phyloP scores from a whole-genome alignment of 1,284 basidiomycete species.

The Marasmius sp. region DNA sequence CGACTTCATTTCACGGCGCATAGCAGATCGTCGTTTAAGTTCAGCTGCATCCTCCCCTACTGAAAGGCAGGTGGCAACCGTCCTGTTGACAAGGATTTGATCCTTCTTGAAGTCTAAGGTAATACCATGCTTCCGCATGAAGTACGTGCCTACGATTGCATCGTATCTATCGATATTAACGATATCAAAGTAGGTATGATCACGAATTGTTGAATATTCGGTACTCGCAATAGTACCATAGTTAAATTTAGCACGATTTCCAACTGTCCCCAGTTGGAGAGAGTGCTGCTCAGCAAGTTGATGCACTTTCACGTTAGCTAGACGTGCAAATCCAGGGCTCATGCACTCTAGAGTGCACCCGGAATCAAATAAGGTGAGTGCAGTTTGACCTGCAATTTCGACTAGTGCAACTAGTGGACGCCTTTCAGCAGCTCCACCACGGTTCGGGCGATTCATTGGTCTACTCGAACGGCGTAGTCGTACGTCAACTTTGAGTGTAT shows the following conservation, averaged over 20 bases:
- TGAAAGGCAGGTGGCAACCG: conserved; percentile 8
- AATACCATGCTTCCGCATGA: conserved; percentile 22
- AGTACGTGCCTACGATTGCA: conserved; percentile 28
- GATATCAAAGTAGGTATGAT: conserved; percentile 25
- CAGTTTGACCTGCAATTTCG: conserved; percentile 5
- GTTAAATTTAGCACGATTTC: conserved; percentile 14
- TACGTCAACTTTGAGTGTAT: background rate
- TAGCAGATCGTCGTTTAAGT: conserved; percentile 2
- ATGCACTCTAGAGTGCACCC: conserved; percentile 14
- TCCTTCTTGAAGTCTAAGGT: conserved; percentile 24
- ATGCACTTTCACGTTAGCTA: conserved; percentile 6
- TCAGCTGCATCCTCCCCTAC: conserved; percentile 12
- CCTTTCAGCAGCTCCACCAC: background rate
- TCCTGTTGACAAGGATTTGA: conserved; percentile 9
- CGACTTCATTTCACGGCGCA: background rate
- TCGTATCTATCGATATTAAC: conserved; percentile 32
- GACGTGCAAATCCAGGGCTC: conserved; percentile 7
- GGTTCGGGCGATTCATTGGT: background rate
- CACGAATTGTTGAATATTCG: conserved; percentile 19
- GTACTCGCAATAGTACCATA: conserved; percentile 5
- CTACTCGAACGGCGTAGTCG: background rate
- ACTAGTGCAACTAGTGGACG: conserved; percentile 6
- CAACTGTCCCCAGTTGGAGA: conserved; percentile 14
- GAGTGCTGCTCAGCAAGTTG: conserved; percentile 11
- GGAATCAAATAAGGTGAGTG: conserved; percentile 13